These are phyloP conservation scores for Onygenales sp. DNA, from an alignment of 2,329 filamentous ascomycete genomes.

Conservation along the genomic window DNA sequence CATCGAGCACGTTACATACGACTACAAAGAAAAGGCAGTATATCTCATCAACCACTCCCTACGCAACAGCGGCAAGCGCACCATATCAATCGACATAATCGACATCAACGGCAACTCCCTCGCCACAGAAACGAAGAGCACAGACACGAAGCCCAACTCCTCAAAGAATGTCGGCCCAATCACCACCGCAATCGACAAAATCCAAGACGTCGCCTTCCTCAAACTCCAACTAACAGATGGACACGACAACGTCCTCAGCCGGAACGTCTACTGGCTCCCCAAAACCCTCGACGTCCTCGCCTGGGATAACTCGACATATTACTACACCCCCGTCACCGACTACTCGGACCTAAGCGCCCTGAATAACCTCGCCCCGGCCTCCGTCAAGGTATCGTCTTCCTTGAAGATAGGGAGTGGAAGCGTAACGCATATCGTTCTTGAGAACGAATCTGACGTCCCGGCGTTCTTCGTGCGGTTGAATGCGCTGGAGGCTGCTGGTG, in stretches of 20 bases:
- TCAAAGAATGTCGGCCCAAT: conserved; percentile 30
- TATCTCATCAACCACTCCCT: conserved; percentile 49
- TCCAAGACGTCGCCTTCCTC: conserved; percentile 41
- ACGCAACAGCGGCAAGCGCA: conserved; percentile 29
- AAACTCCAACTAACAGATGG: conserved; percentile 38
- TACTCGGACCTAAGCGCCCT: conserved; percentile 44
- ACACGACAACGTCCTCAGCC: conserved; percentile 32
- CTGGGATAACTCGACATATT: conserved; percentile 52
- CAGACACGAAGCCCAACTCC: conserved; percentile 37
- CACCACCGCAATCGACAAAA: conserved; percentile 22
- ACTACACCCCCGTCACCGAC: conserved; percentile 45
- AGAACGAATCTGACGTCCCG: conserved; percentile 44
- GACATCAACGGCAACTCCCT: conserved; percentile 38
- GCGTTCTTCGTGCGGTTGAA: conserved; percentile 50
- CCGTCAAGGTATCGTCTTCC: conserved; percentile 23
- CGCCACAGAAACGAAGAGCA: conserved; percentile 19
- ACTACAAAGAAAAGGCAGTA: conserved; percentile 38
- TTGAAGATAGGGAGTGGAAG: neutral
- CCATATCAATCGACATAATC: conserved; percentile 42
- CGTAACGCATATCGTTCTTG: conserved; percentile 31
- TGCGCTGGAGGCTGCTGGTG: conserved; percentile 33
- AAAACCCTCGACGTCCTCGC: conserved; percentile 39
- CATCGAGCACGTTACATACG: conserved; percentile 46
- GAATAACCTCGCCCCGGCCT: conserved; percentile 27
- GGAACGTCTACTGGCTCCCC: conserved; percentile 54